Percentiles rank a stretch among this genome's conserved stretches.
Evolutionary conservation across 1,284 basidiomycete genomes (phyloP).

Genomic region (Apiotrichum veenhuisii): DNA sequence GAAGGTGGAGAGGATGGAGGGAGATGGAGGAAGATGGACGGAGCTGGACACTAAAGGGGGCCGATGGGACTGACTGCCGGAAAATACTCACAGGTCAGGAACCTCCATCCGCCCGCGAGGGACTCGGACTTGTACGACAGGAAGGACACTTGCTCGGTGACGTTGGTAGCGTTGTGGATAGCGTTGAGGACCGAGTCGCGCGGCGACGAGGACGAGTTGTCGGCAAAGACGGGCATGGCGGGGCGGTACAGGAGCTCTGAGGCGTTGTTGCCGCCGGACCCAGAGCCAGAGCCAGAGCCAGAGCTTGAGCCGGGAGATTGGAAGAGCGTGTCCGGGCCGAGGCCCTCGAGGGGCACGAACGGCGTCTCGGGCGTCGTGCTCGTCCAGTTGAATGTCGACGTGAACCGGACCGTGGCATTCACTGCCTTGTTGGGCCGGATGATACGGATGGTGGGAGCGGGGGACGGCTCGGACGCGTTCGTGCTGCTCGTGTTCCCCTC

Average conservation of each 20-base stretch:
- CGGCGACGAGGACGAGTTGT: constrained; percentile 13
- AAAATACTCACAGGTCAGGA: constrained; percentile 44
- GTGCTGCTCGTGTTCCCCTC: constrained; percentile 15
- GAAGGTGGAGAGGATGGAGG: too few species aligned
- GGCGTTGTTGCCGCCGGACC: neutral
- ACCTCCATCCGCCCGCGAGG: constrained; percentile 54
- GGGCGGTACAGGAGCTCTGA: neutral
- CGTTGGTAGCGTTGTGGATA: constrained; percentile 33
- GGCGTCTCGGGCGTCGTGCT: constrained; percentile 22
- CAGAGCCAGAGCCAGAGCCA: neutral
- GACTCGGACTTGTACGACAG: constrained; percentile 49
- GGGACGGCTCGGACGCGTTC: constrained; percentile 39
- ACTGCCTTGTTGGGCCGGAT: constrained; percentile 28
- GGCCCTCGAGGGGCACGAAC: constrained; percentile 29
- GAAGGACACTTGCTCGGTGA: constrained; percentile 47
- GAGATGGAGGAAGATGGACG: too few species aligned
- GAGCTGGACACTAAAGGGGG: too few species aligned
- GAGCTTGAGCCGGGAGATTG: constrained; percentile 16
- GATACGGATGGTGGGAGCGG: constrained; percentile 28
- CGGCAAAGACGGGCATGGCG: neutral
- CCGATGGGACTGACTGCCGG: too few species aligned
- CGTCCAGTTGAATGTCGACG: constrained; percentile 51
- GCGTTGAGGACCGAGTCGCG: constrained; percentile 37
- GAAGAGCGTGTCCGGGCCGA: constrained; percentile 48
- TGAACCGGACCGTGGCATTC: constrained; percentile 44